Evolutionary conservation across 2,329 filamentous ascomycete species (phyloP), one percentile per base, ranked within the genome.

Genomic region (Colletotrichum sp.): DNA sequence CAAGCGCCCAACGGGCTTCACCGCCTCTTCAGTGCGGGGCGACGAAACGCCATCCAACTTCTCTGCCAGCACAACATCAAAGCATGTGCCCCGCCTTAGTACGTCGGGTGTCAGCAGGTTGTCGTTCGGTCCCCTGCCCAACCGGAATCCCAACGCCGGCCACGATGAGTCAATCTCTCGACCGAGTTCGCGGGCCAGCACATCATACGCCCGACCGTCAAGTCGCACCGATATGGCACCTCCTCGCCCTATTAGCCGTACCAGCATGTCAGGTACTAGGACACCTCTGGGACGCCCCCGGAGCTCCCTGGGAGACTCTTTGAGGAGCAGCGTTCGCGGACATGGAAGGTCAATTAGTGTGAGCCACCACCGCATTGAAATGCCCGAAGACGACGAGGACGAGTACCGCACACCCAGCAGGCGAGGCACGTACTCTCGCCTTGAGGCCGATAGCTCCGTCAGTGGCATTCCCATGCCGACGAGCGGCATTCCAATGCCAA

Each of bases 141-240:
- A 89, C 80, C 88, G 92, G 59, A 87, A 86, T 66, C 89, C 89
- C 16, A 87, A 87, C 16, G 32, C 68, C n/a, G 87, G 86, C 75
- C 81, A 84, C 65, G 80, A 82, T 13, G 83, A 84, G 44, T 80
- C 84, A 18, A 86, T 89, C 78, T 93, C 92, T 79, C 92, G 95
- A 39, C 94, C 95, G 18, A 94, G 92, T 85, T 96, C 94, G 81
- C 92, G 94, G 78, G 92, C 93, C 80, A 94, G 93, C 82, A 85
- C 90, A 68, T 89, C 88, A 66, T 89, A 89, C 73, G 89, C 88
- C 59, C 87, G 90, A 59, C 90, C 91, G 1, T 83, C 86, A 5
- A 92, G 90, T 75, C 86, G 90, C 75, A 87, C 85, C 22, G 90
- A 91, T 39, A 88, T 89, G 84, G 89, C 85, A 2, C 86, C 88